Evolutionary conservation across 1,284 basidiomycete species (phyloP).

Genomic region (Amylostereum chailletii): DNA sequence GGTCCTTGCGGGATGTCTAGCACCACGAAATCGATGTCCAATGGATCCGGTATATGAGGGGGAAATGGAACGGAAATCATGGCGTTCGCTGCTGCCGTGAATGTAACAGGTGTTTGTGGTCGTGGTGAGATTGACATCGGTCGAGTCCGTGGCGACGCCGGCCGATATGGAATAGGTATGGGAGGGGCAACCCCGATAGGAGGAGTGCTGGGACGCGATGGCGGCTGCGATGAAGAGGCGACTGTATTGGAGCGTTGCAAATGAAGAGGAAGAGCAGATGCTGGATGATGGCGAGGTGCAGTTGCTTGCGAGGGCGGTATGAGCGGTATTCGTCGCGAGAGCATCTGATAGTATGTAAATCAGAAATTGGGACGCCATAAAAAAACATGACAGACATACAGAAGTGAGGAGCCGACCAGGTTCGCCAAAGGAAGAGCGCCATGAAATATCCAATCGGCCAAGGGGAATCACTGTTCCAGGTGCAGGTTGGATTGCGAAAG

Average conservation of each 20-base stretch:
- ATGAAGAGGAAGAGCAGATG: slow-evolving; percentile 63
- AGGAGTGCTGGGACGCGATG: slow-evolving; percentile 39
- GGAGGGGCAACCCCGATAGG: slow-evolving; percentile 18
- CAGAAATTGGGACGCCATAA: neutral
- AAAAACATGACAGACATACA: slow-evolving; percentile 19
- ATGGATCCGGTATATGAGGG: slow-evolving; percentile 27
- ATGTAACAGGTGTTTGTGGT: slow-evolving; percentile 38
- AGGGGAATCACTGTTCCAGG: slow-evolving; percentile 70
- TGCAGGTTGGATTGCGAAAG: slow-evolving; percentile 41
- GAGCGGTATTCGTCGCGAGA: slow-evolving; percentile 64
- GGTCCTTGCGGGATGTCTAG: slow-evolving; percentile 36
- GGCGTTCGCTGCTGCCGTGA: slow-evolving; percentile 13
- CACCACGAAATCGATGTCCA: slow-evolving; percentile 55
- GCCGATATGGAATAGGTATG: slow-evolving; percentile 32
- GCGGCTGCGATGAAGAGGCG: slow-evolving; percentile 31
- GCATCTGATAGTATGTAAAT: slow-evolving; percentile 32
- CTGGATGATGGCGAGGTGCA: slow-evolving; percentile 35
- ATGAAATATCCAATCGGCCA: slow-evolving; percentile 75
- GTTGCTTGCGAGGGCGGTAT: slow-evolving; percentile 23
- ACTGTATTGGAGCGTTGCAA: slow-evolving; percentile 46
- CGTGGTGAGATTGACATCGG: slow-evolving; percentile 22
- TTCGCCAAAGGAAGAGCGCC: slow-evolving; percentile 75
- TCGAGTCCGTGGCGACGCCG: slow-evolving; percentile 46
- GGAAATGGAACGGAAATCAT: slow-evolving; percentile 13
- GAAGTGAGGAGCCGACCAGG: slow-evolving; percentile 78